These are phyloP conservation scores for Sphaerobolus stellatus DNA, from an alignment of 1,284 basidiomycete genomes.

Conservation along the genomic window DNA sequence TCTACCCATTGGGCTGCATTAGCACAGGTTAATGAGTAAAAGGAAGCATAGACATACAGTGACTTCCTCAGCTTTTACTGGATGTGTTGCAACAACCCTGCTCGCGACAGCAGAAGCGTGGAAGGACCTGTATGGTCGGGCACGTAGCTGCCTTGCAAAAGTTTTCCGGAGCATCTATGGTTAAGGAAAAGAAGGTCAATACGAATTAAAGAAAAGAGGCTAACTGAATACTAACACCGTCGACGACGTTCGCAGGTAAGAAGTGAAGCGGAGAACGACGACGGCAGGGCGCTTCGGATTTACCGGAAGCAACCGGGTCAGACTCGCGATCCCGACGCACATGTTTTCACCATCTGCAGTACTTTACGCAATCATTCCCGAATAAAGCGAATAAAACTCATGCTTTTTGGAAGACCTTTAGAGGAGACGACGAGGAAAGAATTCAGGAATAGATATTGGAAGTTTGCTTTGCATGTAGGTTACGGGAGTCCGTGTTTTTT, in stretches of 20 bases:
- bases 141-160: slow-evolving; percentile 41
- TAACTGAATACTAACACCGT: not conserved
- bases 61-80: slow-evolving; percentile 82
- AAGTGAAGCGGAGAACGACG: not conserved
- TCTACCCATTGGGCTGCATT: not conserved
- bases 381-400: not conserved
- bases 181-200: slow-evolving; percentile 17
- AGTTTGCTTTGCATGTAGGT: not conserved
- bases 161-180: slow-evolving; percentile 28
- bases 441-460: not conserved
- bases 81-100: slow-evolving; percentile 72
- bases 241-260: not conserved
- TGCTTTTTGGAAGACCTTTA: not conserved
- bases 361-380: not conserved
- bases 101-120: slow-evolving; percentile 56
- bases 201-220: slow-evolving; percentile 1
- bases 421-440: not conserved
- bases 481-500: too few relatives aligned
- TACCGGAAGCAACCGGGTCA: slow-evolving; percentile 2
- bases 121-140: slow-evolving; percentile 55
- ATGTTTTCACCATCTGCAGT: not conserved
- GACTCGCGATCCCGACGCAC: not conserved
- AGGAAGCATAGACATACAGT: slow-evolving; percentile 50
- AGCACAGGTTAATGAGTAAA: not conserved
- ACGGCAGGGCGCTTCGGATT: not conserved